Conservation (phyloP, 768 basidiomycete genomes). For the Rhodotorula sphaerocarpa region DNA sequence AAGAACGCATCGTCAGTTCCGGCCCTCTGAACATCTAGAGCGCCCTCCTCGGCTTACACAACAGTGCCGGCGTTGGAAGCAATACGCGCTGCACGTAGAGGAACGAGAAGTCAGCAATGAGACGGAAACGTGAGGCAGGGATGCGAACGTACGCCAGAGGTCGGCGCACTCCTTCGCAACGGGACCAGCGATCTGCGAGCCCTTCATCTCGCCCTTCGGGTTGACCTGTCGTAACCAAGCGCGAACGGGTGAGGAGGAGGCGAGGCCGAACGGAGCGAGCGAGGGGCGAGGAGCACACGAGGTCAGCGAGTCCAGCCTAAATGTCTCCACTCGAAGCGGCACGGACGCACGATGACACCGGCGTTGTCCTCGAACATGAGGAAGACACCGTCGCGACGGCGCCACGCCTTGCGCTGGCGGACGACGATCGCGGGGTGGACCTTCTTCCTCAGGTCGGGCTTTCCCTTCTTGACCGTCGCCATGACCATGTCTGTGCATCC, state of each 20-base stretch:
- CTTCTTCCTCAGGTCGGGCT: conserved; percentile 99
- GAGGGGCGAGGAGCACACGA: no score
- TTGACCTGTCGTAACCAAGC: background rate
- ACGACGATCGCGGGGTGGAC: conserved; percentile 54
- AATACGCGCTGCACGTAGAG: conserved; percentile 86
- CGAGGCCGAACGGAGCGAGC: background rate
- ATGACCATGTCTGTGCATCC: conserved; percentile 70
- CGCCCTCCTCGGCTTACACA: conserved; percentile 58
- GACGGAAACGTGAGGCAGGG: background rate
- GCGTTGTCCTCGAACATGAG: conserved; percentile 75
- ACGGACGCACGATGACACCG: conserved; percentile 4
- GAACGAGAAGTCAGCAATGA: background rate
- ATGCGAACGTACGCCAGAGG: conserved; percentile 49
- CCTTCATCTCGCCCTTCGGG: conserved; percentile 84
- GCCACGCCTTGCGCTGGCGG: conserved; percentile 97
- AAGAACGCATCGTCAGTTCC: no score
- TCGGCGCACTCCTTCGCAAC: conserved; percentile 90
- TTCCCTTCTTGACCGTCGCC: conserved; percentile 95
- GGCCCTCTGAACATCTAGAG: no score
- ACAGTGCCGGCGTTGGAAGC: conserved; percentile 98
- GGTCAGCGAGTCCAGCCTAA: no score
- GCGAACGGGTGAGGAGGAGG: background rate
- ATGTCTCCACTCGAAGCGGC: background rate
- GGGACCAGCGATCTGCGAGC: conserved; percentile 81
- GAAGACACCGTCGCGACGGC: conserved; percentile 95